Evolutionary conservation across 2,329 filamentous ascomycete genomes (phyloP).

Genomic region (Thielaviopsis euricoi): DNA sequence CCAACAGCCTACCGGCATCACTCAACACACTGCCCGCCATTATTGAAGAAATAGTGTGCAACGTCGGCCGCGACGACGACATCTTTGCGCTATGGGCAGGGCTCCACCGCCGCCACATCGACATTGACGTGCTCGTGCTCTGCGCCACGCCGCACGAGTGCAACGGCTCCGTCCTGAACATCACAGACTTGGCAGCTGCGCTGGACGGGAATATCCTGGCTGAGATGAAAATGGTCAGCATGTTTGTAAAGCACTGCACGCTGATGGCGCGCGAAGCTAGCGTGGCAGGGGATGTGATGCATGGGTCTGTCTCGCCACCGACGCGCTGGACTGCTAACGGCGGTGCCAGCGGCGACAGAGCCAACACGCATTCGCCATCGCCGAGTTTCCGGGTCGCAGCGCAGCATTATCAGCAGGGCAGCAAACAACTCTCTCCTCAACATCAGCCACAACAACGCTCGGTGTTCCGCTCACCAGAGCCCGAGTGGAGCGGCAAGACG

Average conservation of each 20-base stretch:
- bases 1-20: neutral
- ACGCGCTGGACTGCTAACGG: neutral
- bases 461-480: constrained; percentile 10
- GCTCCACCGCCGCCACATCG: constrained; percentile 12
- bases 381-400: too few relatives aligned
- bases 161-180: constrained; percentile 5
- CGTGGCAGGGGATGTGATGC: neutral
- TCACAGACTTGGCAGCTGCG: constrained; percentile 7
- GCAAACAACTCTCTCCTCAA: neutral
- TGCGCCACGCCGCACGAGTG: constrained; percentile 14
- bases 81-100: constrained; percentile 19
- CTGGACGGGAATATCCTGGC: constrained; percentile 10
- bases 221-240: constrained; percentile 7
- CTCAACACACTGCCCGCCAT: constrained; percentile 9
- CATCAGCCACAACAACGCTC: neutral
- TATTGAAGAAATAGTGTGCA: constrained; percentile 14
- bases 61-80: constrained; percentile 14
- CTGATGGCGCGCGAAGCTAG: neutral
- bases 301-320: neutral
- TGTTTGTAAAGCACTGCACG: neutral
- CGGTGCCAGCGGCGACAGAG: neutral
- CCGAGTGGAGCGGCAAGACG: constrained; percentile 13
- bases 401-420: neutral
- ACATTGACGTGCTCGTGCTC: constrained; percentile 18
- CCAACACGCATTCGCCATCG: neutral